Evolutionary conservation across 1,139 yeast genomes (phyloP).

Genomic region (Williopsis jadinii): DNA sequence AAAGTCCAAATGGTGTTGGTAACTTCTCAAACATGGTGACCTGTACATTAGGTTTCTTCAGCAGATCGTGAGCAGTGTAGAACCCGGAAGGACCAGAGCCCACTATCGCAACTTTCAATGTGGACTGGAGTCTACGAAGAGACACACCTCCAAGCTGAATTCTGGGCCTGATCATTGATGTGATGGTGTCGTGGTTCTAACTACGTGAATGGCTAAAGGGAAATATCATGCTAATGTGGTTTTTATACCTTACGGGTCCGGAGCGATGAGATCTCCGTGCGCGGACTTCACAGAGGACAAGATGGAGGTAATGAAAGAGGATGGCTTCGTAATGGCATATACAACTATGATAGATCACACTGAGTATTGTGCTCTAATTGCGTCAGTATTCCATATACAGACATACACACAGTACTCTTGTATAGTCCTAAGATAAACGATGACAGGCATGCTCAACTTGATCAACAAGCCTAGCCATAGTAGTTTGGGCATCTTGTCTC

Average conservation of each 20-base stretch:
- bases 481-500: constrained; percentile 31
- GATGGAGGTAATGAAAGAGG: no score
- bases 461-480: constrained; percentile 2
- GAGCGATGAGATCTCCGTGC: no score
- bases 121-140: constrained; percentile 5
- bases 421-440: no score
- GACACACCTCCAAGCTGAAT: background rate
- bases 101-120: constrained; percentile 42
- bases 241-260: no score
- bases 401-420: no score
- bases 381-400: background rate
- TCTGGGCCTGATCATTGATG: background rate
- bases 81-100: constrained; percentile 98
- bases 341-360: no score
- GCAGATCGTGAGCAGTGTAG: constrained; percentile 74
- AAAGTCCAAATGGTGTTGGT: constrained; percentile 88
- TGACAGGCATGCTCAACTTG: no score
- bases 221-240: no score
- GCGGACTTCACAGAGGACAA: no score
- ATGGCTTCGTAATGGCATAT: no score
- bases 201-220: no score
- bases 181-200: background rate
- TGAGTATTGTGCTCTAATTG: background rate
- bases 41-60: constrained; percentile 45
- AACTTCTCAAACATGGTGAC: constrained; percentile 69